A percentile compares a stretch with the other conserved stretches of the same genome.
Conservation (phyloP, 768 basidiomycete species). For the Amylocystis lapponica region DNA sequence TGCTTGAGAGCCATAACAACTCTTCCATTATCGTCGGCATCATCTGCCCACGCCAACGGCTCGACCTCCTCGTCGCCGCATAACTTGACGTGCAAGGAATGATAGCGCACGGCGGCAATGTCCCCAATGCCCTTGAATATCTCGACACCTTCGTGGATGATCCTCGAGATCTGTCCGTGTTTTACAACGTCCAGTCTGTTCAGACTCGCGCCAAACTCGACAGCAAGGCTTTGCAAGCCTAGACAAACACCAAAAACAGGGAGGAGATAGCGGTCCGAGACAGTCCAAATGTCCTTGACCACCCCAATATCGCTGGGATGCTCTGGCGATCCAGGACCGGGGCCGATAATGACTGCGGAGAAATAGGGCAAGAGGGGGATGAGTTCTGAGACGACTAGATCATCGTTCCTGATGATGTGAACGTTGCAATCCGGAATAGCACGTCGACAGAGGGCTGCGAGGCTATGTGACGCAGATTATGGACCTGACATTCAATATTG, state of each 20-base stretch:
- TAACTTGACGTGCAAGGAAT: constrained; percentile 66
- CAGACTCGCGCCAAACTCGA: constrained; percentile 59
- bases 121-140: constrained; percentile 54
- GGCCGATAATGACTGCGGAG: constrained; percentile 67
- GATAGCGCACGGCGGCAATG: constrained; percentile 68
- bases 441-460: constrained; percentile 63
- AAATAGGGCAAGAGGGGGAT: constrained; percentile 52
- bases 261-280: constrained; percentile 43
- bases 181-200: constrained; percentile 62
- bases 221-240: constrained; percentile 70
- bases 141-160: constrained; percentile 52
- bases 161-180: constrained; percentile 67
- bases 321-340: constrained; percentile 76
- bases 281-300: constrained; percentile 64
- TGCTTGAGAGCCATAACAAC: constrained; percentile 77
- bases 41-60: constrained; percentile 67
- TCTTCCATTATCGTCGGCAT: constrained; percentile 57
- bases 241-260: constrained; percentile 84
- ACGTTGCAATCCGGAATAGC: constrained; percentile 58
- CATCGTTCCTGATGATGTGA: constrained; percentile 71
- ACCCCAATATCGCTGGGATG: constrained; percentile 59
- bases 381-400: constrained; percentile 44
- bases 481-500: not conserved
- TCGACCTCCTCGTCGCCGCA: constrained; percentile 44
- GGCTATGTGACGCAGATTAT: constrained; percentile 33